Evolutionary conservation across 2,329 filamentous ascomycete species (phyloP).

Genomic region (Cytospora piceae): DNA sequence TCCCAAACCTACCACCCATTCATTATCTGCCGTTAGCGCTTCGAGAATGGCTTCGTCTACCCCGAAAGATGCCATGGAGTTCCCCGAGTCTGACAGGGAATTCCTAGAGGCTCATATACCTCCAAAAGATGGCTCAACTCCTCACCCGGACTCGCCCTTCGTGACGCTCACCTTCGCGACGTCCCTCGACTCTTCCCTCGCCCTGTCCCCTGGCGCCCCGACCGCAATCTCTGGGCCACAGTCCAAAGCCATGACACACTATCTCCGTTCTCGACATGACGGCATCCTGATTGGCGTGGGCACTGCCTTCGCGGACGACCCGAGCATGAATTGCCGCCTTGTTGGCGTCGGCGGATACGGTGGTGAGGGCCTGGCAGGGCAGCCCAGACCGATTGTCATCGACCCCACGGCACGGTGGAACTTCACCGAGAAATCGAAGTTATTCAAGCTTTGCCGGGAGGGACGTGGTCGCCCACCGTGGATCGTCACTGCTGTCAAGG

Average conservation of each 20-base stretch:
- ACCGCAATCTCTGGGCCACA: slow-evolving; percentile 81
- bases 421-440: slow-evolving; percentile 61
- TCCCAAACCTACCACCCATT: no score
- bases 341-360: slow-evolving; percentile 43
- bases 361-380: slow-evolving; percentile 42
- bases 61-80: not conserved
- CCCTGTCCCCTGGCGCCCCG: slow-evolving; percentile 74
- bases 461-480: slow-evolving; percentile 74
- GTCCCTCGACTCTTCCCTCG: slow-evolving; percentile 81
- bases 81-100: not conserved
- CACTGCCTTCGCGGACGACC: slow-evolving; percentile 83
- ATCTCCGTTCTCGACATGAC: slow-evolving; percentile 78
- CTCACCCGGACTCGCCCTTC: slow-evolving; percentile 42
- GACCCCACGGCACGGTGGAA: slow-evolving; percentile 78
- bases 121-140: not conserved
- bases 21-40: not conserved
- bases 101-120: not conserved
- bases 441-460: slow-evolving; percentile 65
- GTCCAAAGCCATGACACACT: slow-evolving; percentile 92
- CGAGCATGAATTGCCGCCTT: slow-evolving; percentile 82
- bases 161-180: slow-evolving; percentile 88
- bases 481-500: slow-evolving; percentile 60
- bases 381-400: slow-evolving; percentile 81
- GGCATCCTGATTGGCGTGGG: slow-evolving; percentile 85
- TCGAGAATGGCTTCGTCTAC: not conserved